Percentiles rank a stretch among this genome's conserved stretches.
phyloP scores from a whole-genome alignment of 352 stramenopile genomes.

The Pythium dissimile region DNA sequence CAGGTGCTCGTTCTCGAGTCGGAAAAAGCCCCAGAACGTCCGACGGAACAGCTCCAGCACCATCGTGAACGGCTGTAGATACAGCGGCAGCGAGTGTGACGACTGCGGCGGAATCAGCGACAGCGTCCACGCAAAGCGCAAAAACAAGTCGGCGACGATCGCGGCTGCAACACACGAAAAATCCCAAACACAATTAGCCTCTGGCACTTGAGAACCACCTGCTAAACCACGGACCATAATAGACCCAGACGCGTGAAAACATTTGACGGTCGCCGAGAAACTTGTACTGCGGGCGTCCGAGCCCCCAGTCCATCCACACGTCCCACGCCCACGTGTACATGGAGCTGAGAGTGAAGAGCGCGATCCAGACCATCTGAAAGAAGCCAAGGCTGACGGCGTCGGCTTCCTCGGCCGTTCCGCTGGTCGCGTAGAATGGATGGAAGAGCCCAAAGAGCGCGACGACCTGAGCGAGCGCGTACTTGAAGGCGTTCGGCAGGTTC shows the following conservation, averaged over 20 bases:
- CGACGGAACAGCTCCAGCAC: constrained; percentile 80
- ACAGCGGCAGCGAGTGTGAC: constrained; percentile 55
- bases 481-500: constrained; percentile 94
- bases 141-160: constrained; percentile 74
- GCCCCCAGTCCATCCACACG: constrained; percentile 86
- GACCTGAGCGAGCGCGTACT: constrained; percentile 90
- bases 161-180: constrained; percentile 34
- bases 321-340: constrained; percentile 84
- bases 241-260: constrained; percentile 78
- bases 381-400: constrained; percentile 12
- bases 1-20: constrained; percentile 82
- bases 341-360: constrained; percentile 76
- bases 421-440: constrained; percentile 66
- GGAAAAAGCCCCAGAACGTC: constrained; percentile 87
- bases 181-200: background rate
- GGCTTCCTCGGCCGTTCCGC: constrained; percentile 14
- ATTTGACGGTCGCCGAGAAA: constrained; percentile 81
- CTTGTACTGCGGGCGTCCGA: constrained; percentile 73
- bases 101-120: constrained; percentile 72
- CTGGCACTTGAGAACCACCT: too few relatives aligned
- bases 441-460: constrained; percentile 85
- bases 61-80: constrained; percentile 85
- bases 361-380: constrained; percentile 72
- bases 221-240: constrained; percentile 54
- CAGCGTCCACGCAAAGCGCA: constrained; percentile 81